These are phyloP conservation scores for Phellopilus nigrolimitatus DNA, from an alignment of 1,284 basidiomycete species.

Conservation along the genomic window DNA sequence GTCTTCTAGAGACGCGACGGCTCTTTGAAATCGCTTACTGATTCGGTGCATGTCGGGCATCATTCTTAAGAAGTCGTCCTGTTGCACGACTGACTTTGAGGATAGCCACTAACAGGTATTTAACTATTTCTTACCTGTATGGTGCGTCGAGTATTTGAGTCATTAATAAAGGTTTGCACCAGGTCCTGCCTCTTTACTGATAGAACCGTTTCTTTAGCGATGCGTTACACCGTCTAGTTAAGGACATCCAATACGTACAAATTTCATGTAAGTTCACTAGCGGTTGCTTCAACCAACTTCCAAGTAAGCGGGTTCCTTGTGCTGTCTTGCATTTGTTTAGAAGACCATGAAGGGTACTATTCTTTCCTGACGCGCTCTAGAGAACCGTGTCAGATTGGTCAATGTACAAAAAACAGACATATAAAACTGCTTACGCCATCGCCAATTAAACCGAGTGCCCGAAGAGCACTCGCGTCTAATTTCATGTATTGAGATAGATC, in stretches of 20 bases:
- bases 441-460: conserved; percentile 82
- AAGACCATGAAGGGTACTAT: conserved; percentile 85
- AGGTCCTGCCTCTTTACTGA: conserved; percentile 80
- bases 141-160: conserved; percentile 64
- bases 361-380: conserved; percentile 57
- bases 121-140: conserved; percentile 55
- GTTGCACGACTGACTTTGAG: conserved; percentile 12
- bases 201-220: background rate
- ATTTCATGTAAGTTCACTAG: conserved; percentile 94
- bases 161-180: conserved; percentile 84
- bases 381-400: conserved; percentile 1
- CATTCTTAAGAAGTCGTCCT: conserved; percentile 83
- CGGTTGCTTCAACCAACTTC: conserved; percentile 96
- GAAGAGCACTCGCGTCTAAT: conserved; percentile 90
- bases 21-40: conserved; percentile 88
- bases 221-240: conserved; percentile 29
- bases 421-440: conserved; percentile 38
- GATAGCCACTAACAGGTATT: conserved; percentile 3
- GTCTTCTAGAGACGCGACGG: conserved; percentile 85
- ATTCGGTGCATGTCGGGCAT: conserved; percentile 96
- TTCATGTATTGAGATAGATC: conserved; percentile 95
- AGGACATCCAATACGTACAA: conserved; percentile 43
- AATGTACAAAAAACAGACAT: background rate
- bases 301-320: conserved; percentile 88
- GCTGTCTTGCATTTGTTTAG: conserved; percentile 96